Percentiles rank a stretch among this genome's conserved stretches.
phyloP scores from a whole-genome alignment of 2,329 filamentous ascomycete genomes.

The Paraphaeosphaeria sporulosa region DNA sequence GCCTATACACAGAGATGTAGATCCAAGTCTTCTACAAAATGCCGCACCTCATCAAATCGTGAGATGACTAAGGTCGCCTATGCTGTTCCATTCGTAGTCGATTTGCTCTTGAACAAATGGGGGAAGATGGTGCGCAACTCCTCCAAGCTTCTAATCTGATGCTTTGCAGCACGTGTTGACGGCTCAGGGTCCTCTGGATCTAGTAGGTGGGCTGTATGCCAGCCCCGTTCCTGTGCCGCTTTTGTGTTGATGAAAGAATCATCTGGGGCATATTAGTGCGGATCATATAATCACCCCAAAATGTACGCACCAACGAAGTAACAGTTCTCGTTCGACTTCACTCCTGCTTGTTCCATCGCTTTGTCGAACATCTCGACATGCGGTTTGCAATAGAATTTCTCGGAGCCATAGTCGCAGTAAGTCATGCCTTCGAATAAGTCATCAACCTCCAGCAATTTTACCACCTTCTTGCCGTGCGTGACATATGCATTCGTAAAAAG shows the following conservation, averaged over 20 bases:
- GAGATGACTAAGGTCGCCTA: neutral
- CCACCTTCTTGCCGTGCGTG: slow-evolving; percentile 83
- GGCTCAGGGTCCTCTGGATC: slow-evolving; percentile 76
- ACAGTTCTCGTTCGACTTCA: slow-evolving; percentile 73
- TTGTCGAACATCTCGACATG: slow-evolving; percentile 82
- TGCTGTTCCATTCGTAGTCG: neutral
- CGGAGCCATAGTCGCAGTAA: slow-evolving; percentile 83
- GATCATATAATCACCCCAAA: neutral
- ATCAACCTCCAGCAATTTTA: slow-evolving; percentile 80
- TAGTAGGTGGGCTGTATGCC: slow-evolving; percentile 85
- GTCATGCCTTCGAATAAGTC: slow-evolving; percentile 95
- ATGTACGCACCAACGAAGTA: slow-evolving; percentile 84
- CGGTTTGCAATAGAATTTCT: slow-evolving; percentile 86
- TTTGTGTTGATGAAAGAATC: slow-evolving; percentile 86
- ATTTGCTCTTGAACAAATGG: slow-evolving; percentile 76
- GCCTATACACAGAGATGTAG: too few relatives aligned
- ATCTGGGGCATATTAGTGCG: slow-evolving; percentile 61
- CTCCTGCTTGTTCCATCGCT: slow-evolving; percentile 84
- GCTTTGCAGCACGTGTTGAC: slow-evolving; percentile 69
- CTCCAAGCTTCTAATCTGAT: slow-evolving; percentile 77
- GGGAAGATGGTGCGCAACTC: slow-evolving; percentile 81
- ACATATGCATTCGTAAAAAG: slow-evolving; percentile 96
- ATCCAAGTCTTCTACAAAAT: neutral
- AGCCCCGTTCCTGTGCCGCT: slow-evolving; percentile 79
- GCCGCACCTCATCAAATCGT: neutral